These are phyloP conservation scores for Endocalyx cinctus DNA, from an alignment of 2,329 filamentous ascomycete species.

Conservation along the genomic window DNA sequence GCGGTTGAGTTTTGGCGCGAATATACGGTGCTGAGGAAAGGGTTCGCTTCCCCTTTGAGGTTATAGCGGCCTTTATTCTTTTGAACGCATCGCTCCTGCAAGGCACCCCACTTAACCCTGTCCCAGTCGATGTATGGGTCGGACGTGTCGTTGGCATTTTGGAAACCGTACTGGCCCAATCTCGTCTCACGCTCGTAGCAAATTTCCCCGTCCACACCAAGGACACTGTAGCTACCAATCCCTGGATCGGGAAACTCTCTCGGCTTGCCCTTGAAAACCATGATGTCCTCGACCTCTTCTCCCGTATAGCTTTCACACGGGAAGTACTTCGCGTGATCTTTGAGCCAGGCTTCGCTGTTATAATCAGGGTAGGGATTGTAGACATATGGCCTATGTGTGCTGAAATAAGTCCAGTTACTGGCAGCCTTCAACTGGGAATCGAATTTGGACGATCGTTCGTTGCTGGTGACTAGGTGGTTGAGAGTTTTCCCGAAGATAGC, in stretches of 20 bases:
- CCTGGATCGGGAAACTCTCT: conserved; percentile 53
- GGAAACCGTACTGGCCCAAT: conserved; percentile 61
- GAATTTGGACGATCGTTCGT: conserved; percentile 23
- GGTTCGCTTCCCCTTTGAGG: conserved; percentile 37
- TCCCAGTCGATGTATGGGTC: conserved; percentile 52
- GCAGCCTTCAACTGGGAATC: conserved; percentile 27
- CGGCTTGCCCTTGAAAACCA: conserved; percentile 60
- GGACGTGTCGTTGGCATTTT: conserved; percentile 42
- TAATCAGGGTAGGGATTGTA: conserved; percentile 72
- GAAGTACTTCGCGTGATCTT: conserved; percentile 52
- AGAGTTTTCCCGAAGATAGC: conserved; percentile 56
- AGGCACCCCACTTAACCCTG: conserved; percentile 62
- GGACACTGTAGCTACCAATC: conserved; percentile 57
- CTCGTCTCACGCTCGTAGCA: conserved; percentile 68
- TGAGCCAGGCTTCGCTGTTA: conserved; percentile 54
- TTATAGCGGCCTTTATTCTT: conserved; percentile 64
- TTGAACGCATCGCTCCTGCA: conserved; percentile 63
- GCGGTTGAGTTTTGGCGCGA: conserved; percentile 20
- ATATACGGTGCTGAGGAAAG: conserved; percentile 37
- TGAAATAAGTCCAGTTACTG: conserved; percentile 35
- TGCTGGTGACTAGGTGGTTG: conserved; percentile 37
- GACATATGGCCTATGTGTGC: conserved; percentile 43
- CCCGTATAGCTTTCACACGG: conserved; percentile 63
- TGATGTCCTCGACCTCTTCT: conserved; percentile 54
- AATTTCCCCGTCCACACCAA: conserved; percentile 58